Conservation (phyloP, 768 basidiomycete genomes). For the Psilocybe azurescens region DNA sequence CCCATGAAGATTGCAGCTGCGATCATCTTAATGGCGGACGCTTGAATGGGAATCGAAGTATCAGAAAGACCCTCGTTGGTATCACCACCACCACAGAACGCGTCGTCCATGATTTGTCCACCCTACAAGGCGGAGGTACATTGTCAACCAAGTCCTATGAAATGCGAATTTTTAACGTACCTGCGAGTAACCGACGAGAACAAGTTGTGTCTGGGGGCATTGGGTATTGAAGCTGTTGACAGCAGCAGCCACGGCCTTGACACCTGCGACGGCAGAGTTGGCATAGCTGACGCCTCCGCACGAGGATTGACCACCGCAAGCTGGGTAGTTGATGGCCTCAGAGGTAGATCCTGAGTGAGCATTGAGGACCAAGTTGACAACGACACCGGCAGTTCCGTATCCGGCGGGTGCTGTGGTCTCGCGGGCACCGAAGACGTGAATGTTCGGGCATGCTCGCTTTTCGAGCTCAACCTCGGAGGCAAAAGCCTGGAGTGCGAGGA, state of each 20-base stretch:
- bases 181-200: conserved; percentile 40
- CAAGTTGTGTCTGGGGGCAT: conserved; percentile 36
- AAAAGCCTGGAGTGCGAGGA: conserved; percentile 22
- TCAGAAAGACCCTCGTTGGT: conserved; percentile 32
- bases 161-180: conserved; percentile 13
- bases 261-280: conserved; percentile 33
- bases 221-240: conserved; percentile 38
- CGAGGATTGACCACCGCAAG: conserved; percentile 37
- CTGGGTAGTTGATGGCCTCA: conserved; percentile 41
- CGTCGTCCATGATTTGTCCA: conserved; percentile 39
- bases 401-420: conserved; percentile 37
- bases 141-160: not conserved
- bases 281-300: conserved; percentile 39
- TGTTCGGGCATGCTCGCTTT: conserved; percentile 31
- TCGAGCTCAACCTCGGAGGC: conserved; percentile 17
- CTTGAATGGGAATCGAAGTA: conserved; percentile 36
- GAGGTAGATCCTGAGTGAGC: conserved; percentile 35
- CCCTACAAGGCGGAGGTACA: conserved; percentile 23
- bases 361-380: conserved; percentile 31
- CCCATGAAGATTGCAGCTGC: conserved; percentile 41
- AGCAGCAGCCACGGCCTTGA: conserved; percentile 32
- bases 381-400: conserved; percentile 34
- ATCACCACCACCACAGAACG: conserved; percentile 39
- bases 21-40: conserved; percentile 34
- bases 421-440: conserved; percentile 40